A percentile compares a stretch with the other conserved stretches of the same genome.
phyloP scores from a whole-genome alignment of 2,329 filamentous ascomycete species.

The Apiospora marii region DNA sequence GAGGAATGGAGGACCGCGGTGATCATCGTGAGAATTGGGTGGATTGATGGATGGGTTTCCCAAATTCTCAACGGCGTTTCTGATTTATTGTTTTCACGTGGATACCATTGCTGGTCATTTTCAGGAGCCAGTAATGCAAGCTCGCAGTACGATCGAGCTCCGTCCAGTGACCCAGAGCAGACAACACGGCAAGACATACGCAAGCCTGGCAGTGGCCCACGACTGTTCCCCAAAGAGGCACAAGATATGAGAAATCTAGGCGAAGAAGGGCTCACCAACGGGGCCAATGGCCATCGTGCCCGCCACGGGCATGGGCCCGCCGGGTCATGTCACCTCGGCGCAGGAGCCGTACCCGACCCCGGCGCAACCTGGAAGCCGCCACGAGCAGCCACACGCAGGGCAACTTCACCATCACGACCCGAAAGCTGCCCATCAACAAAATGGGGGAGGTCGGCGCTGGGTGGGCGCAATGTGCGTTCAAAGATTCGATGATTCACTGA shows the following conservation, averaged over 20 bases:
- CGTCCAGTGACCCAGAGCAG: constrained; percentile 66
- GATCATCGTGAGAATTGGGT: too few relatives aligned
- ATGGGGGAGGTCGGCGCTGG: constrained; percentile 52
- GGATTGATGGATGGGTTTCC: too few relatives aligned
- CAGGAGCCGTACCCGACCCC: constrained; percentile 57
- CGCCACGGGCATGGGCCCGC: constrained; percentile 29
- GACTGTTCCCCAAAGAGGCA: constrained; percentile 47
- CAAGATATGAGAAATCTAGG: too few relatives aligned
- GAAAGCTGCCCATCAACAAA: constrained; percentile 95
- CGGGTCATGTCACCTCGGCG: neutral
- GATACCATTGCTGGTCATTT: constrained; percentile 50
- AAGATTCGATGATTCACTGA: neutral
- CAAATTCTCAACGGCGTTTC: too few relatives aligned
- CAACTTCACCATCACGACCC: constrained; percentile 78
- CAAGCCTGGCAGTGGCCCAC: constrained; percentile 67
- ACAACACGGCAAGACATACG: constrained; percentile 57
- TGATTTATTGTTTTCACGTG: too few relatives aligned
- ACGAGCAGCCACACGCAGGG: constrained; percentile 66
- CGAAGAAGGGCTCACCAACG: too few relatives aligned
- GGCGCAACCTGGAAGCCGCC: constrained; percentile 56
- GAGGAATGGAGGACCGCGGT: too few relatives aligned
- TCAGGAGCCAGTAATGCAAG: constrained; percentile 48
- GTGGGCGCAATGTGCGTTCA: neutral
- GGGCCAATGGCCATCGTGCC: neutral
- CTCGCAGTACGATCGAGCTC: constrained; percentile 53